Percentiles rank a stretch among this genome's conserved stretches.
These are phyloP conservation scores for Gynostemma pentaphyllum DNA, from an alignment of 306 rosid genomes.

Conservation along the genomic window DNA sequence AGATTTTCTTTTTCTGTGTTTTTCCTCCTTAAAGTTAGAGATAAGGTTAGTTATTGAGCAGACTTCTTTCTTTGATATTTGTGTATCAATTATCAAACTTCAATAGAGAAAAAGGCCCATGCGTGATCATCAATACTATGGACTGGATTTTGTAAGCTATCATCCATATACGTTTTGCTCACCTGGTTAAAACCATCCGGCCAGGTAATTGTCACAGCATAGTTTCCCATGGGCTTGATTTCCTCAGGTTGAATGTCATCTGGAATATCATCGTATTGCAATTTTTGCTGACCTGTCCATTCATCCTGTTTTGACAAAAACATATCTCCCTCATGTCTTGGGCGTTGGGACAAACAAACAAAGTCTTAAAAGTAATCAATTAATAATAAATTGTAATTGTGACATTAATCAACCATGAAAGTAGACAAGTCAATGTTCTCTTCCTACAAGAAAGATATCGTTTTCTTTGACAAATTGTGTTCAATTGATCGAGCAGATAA, in stretches of 20 bases:
- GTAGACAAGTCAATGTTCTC: conserved; percentile 10
- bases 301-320: conserved; percentile 58
- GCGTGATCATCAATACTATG: neutral
- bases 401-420: conserved; percentile 3
- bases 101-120: neutral
- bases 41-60: conserved; percentile 10
- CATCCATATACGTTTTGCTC: conserved; percentile 7
- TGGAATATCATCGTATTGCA: conserved; percentile 68
- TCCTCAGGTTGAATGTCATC: conserved; percentile 89
- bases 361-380: neutral
- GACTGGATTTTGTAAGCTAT: neutral
- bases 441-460: conserved; percentile 23
- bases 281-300: conserved; percentile 91
- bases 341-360: neutral
- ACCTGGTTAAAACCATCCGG: conserved; percentile 95
- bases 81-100: neutral
- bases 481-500: conserved; percentile 10
- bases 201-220: conserved; percentile 90
- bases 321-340: conserved; percentile 13
- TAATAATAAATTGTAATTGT: neutral
- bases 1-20: conserved; percentile 5
- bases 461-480: conserved; percentile 11
- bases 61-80: neutral
- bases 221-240: conserved; percentile 89
- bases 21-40: conserved; percentile 8